Evolutionary conservation across 345 rosid genomes (phyloP).

Genomic region (Camelina hispida): DNA sequence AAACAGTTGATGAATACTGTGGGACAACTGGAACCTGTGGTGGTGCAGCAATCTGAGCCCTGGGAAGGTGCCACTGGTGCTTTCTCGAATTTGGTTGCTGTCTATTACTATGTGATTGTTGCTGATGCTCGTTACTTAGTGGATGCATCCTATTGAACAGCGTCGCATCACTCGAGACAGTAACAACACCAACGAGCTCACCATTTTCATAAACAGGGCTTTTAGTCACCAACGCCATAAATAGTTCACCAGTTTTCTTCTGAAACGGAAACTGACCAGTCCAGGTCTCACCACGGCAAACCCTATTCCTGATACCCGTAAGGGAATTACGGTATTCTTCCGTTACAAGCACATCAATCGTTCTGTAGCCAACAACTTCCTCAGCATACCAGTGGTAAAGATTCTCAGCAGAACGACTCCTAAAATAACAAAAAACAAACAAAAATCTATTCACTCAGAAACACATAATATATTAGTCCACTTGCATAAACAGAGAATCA

Average conservation of each 20-base stretch:
- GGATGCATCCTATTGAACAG: conserved; percentile 51
- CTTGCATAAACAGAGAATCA: conserved; percentile 9
- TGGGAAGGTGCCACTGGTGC: conserved; percentile 67
- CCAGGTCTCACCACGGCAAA: conserved; percentile 70
- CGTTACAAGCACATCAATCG: conserved; percentile 60
- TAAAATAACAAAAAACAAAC: conserved; percentile 33
- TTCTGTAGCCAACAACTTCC: conserved; percentile 66
- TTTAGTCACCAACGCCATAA: conserved; percentile 75
- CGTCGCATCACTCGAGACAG: conserved; percentile 79
- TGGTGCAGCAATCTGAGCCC: conserved; percentile 52
- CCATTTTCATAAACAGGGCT: conserved; percentile 69
- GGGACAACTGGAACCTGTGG: conserved; percentile 43
- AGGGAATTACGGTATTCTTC: conserved; percentile 56
- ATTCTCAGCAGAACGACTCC: conserved; percentile 84
- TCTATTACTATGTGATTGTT: conserved; percentile 45
- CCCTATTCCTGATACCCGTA: conserved; percentile 49
- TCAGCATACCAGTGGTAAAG: conserved; percentile 79
- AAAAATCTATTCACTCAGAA: not conserved
- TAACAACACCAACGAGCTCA: conserved; percentile 67
- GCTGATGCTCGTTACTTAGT: conserved; percentile 42
- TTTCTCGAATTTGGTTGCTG: conserved; percentile 52
- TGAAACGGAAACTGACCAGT: conserved; percentile 85
- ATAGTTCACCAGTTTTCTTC: conserved; percentile 68
- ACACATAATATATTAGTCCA: not conserved
- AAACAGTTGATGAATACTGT: conserved; percentile 70